Conservation (phyloP, 1,284 basidiomycete species). For the Ceratobasidium sp. region DNA sequence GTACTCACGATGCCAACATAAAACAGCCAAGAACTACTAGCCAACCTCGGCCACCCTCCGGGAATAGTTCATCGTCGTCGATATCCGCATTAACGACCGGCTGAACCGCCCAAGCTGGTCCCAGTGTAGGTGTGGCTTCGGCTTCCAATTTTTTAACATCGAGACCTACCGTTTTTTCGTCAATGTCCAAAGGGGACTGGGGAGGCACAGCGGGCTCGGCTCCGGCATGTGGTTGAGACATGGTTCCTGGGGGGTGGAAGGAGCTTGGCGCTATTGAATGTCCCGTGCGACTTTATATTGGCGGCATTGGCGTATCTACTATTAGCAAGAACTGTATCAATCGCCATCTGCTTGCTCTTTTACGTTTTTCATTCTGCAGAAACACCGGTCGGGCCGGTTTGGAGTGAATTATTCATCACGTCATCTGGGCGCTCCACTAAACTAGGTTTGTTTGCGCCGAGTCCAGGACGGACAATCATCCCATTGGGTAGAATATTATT, state of each 20-base stretch:
- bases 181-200: not conserved
- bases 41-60: conserved; percentile 50
- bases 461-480: no score
- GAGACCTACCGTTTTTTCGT: not conserved
- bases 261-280: no score
- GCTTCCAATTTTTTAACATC: conserved; percentile 13
- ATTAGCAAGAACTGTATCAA: no score
- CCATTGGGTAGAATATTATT: no score
- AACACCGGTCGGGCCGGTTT: conserved; percentile 8
- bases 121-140: not conserved
- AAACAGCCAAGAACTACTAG: conserved; percentile 50
- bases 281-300: no score
- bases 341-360: not conserved
- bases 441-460: no score
- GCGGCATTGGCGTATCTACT: no score
- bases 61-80: conserved; percentile 46
- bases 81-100: not conserved
- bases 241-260: no score
- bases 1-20: conserved; percentile 44
- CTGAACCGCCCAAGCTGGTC: not conserved
- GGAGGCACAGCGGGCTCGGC: not conserved
- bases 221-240: not conserved
- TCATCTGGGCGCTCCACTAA: no score
- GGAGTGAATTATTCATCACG: no score
- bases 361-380: not conserved